phyloP scores from a whole-genome alignment of 176 grass and related monocot genomes.

The Musa acuminata region DNA sequence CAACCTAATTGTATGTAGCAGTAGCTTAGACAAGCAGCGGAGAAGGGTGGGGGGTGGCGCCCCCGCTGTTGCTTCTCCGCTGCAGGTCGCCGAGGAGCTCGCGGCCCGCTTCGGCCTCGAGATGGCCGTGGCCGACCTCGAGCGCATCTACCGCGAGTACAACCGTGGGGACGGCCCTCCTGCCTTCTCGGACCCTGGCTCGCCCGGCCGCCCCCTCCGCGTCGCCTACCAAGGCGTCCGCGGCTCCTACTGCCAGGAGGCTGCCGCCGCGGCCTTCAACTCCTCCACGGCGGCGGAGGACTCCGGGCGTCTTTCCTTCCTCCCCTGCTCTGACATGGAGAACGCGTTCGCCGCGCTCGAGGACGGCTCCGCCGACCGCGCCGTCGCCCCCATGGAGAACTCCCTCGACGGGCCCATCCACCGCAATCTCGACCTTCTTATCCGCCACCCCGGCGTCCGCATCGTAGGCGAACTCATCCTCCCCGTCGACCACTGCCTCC shows the following conservation, averaged over 20 bases:
- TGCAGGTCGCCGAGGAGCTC: neutral
- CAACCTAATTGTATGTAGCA: too few relatives aligned
- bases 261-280: constrained; percentile 11
- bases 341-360: constrained; percentile 25
- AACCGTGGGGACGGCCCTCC: neutral
- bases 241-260: constrained; percentile 33
- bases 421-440: constrained; percentile 30
- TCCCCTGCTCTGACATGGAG: constrained; percentile 20
- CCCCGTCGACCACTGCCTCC: constrained; percentile 35
- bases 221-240: constrained; percentile 26
- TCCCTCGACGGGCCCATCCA: constrained; percentile 29
- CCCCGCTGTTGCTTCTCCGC: neutral
- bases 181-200: neutral
- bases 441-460: constrained; percentile 26
- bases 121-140: neutral
- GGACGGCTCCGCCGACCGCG: constrained; percentile 21
- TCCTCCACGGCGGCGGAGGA: neutral
- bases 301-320: neutral
- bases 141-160: neutral
- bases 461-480: constrained; percentile 25
- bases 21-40: neutral
- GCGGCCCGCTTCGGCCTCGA: neutral
- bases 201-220: neutral
- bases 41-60: neutral
- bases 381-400: constrained; percentile 31